Conservation (phyloP, 2,329 filamentous ascomycete species). For the Bipolaris victoriae region DNA sequence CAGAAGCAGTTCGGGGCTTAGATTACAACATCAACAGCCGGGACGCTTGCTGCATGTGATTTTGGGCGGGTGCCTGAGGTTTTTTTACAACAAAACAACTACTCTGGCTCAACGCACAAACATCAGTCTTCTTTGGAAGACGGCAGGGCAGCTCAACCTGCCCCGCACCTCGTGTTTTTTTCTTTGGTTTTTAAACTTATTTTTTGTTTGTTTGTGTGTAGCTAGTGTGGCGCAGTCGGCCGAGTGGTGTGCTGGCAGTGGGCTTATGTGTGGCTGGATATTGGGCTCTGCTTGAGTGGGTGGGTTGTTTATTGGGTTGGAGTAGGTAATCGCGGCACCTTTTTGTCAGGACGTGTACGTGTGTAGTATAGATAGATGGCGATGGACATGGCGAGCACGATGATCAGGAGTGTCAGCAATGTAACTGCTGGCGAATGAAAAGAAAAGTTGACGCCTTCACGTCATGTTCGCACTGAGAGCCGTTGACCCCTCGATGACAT, state of each 20-base stretch:
- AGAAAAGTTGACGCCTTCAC: conserved; percentile 15
- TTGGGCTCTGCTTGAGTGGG: conserved; percentile 15
- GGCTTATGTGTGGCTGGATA: conserved; percentile 5
- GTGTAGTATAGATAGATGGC: neutral
- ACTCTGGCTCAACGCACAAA: conserved; percentile 79
- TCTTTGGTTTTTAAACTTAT: neutral
- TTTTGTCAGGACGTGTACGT: neutral
- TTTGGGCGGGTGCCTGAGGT: conserved; percentile 73
- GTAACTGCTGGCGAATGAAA: conserved; percentile 22
- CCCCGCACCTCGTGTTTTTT: conserved; percentile 48
- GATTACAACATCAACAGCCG: conserved; percentile 76
- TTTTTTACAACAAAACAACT: conserved; percentile 81
- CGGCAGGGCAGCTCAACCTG: conserved; percentile 70
- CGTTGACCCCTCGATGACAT: conserved; percentile 11
- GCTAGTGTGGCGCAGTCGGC: conserved; percentile 15
- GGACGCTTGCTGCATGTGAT: conserved; percentile 51
- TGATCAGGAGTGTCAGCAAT: conserved; percentile 13
- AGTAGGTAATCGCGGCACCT: conserved; percentile 20
- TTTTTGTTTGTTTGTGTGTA: conserved; percentile 18
- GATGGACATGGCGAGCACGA: conserved; percentile 3
- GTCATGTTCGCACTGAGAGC: conserved; percentile 13
- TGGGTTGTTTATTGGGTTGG: conserved; percentile 7
- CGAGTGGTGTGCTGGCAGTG: conserved; percentile 20
- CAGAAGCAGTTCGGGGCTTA: conserved; percentile 50
- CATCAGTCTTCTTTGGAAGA: conserved; percentile 54